Evolutionary conservation across 306 rosid genomes (phyloP).

Genomic region (Vachellia collinsii): DNA sequence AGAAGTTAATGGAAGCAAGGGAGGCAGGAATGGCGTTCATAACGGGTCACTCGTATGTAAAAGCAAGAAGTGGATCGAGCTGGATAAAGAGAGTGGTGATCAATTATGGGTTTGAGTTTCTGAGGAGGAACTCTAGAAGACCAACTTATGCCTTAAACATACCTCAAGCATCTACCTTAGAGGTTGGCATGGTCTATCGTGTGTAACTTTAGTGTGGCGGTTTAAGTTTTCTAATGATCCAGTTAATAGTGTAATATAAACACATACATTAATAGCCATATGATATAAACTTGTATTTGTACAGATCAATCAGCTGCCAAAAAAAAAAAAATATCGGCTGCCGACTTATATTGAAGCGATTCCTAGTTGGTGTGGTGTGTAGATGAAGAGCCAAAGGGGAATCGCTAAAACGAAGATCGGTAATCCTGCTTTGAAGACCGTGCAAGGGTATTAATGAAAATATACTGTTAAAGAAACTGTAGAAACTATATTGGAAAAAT

Average conservation of each 20-base stretch:
- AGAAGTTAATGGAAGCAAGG: conserved; percentile 87
- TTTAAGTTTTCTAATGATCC: not conserved
- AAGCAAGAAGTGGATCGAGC: conserved; percentile 86
- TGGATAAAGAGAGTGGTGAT: conserved; percentile 73
- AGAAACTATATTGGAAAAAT: too few species aligned
- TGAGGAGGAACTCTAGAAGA: conserved; percentile 90
- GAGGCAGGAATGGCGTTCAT: conserved; percentile 95
- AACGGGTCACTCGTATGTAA: conserved; percentile 87
- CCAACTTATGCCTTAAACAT: conserved; percentile 80
- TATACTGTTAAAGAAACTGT: too few species aligned
- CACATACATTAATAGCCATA: not conserved
- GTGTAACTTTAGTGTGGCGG: conserved; percentile 42
- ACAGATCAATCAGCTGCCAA: conserved; percentile 27
- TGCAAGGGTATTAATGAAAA: too few species aligned
- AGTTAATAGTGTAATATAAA: conserved; percentile 38
- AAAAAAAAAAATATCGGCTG: not conserved
- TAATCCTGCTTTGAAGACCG: not conserved
- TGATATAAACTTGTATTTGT: not conserved
- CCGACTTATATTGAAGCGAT: not conserved
- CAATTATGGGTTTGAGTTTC: conserved; percentile 79
- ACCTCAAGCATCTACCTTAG: conserved; percentile 92
- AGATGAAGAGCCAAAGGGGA: not conserved
- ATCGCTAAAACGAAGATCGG: not conserved
- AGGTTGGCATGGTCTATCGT: conserved; percentile 89
- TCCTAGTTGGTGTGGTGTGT: not conserved